Evolutionary conservation across 192 early-diverging fungal species (phyloP), one percentile per base, ranked within the genome.

Genomic region (Blastocladiella britannica): DNA sequence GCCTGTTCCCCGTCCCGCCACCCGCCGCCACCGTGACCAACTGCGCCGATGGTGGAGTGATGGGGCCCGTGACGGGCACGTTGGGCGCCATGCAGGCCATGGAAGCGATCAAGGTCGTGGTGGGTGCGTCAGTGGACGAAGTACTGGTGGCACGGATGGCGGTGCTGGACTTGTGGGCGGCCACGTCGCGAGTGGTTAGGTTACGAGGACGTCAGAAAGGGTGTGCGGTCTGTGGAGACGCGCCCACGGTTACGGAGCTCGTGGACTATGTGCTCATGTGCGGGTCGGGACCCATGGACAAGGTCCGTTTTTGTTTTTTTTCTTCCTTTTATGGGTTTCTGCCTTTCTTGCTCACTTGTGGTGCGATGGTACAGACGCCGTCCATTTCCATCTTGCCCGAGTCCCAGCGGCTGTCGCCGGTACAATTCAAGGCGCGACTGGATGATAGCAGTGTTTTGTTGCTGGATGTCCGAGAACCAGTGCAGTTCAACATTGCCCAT

Each of bases 261-360:
- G 83, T 84, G n/a, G 89, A 97, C 59, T 97, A 97, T 70, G 84
- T 83, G 22, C 78, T 83, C 22, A 94, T 93, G 55, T 97, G 94
- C 70, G 86, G 87, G 20, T 62, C 78, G 6, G 75, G 71, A n/a
- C 78, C 85, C 2, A 74, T 72, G 26, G 88, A 93, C 66, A 84
- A 86, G 64, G 80, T 80, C 12, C 63, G 60, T 8, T 51, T 61
- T 52, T 25, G 57, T 23, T 47, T 64, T 26, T 29, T 59, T 47
- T 56, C 62, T 20, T 54, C 53, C 8, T 56, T 63, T 28, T n/a
- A 61, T 2, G 23, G 20, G 5, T 55, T 8, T 12, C 12, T n/a
- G 28, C 29, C 15, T 52, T 37, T n/a, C 54, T 58, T 28, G 37
- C 52, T 9, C 2, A 51, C 29, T 25, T 1, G 22, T 1, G 24